Evolutionary conservation across 163 green algal genomes (phyloP).

Genomic region (Scenedesmus sp.): DNA sequence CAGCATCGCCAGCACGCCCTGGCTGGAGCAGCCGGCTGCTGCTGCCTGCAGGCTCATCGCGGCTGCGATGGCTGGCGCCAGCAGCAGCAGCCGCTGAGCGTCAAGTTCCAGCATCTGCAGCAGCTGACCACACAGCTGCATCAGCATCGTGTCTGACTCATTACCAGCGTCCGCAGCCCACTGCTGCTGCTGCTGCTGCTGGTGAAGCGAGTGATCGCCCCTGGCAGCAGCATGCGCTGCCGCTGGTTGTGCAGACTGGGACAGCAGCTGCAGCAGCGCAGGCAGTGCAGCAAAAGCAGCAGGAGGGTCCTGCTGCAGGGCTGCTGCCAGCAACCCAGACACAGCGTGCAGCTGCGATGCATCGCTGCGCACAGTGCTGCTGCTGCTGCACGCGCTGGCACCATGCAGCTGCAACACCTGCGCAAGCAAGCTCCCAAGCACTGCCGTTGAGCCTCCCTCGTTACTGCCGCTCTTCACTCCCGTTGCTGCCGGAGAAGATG

Average conservation of each 20-base stretch:
- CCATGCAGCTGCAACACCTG: not conserved
- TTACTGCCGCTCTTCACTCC: not conserved
- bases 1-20: not conserved
- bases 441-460: not conserved
- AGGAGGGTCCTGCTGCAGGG: slow-evolving; percentile 24
- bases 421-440: not conserved
- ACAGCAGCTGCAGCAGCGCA: slow-evolving; percentile 41
- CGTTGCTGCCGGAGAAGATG: not conserved
- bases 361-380: not conserved
- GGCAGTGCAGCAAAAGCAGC: slow-evolving; percentile 46
- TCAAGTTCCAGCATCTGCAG: not conserved
- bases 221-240: not conserved
- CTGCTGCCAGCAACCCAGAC: slow-evolving; percentile 9
- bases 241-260: not conserved
- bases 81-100: not conserved
- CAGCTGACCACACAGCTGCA: slow-evolving; percentile 36
- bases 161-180: not conserved
- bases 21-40: not conserved
- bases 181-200: not conserved
- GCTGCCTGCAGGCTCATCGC: not conserved
- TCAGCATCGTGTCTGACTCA: not conserved
- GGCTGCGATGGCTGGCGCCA: not conserved
- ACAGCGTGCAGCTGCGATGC: not conserved
- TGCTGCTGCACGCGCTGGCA: not conserved
- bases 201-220: not conserved